Conservation (phyloP, 495 filamentous ascomycete species). For the Tuber calosporum region DNA sequence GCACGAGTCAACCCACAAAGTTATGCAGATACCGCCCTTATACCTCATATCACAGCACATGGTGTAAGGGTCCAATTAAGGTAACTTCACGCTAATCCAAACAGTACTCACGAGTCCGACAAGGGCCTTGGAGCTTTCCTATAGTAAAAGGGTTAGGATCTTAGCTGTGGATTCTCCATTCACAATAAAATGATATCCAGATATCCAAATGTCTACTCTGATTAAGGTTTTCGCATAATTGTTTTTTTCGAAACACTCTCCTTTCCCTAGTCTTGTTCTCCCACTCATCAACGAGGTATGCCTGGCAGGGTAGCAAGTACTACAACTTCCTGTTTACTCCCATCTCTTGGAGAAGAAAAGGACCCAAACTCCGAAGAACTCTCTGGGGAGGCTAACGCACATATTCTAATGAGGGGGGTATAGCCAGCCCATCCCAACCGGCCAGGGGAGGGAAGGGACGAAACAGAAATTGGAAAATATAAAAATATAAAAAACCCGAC, state of each 20-base stretch:
- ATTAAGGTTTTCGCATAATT: neutral
- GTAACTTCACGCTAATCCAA: neutral
- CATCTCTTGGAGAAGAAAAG: neutral
- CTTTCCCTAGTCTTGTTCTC: neutral
- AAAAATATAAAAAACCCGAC: neutral
- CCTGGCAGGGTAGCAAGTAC: neutral
- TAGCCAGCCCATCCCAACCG: neutral
- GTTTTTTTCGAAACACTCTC: neutral
- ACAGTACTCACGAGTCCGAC: neutral
- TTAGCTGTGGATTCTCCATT: neutral
- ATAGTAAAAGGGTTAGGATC: neutral
- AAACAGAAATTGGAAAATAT: neutral
- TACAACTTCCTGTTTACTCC: neutral
- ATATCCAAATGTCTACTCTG: neutral
- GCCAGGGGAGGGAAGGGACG: neutral
- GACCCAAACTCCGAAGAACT: neutral
- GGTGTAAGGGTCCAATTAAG: neutral
- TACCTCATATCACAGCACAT: neutral
- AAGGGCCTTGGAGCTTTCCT: neutral
- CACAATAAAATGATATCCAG: neutral
- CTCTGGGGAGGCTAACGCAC: too few relatives aligned
- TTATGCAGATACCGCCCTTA: neutral
- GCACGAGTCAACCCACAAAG: neutral
- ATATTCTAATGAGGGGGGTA: neutral
- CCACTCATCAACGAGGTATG: neutral